phyloP scores from a whole-genome alignment of 768 basidiomycete genomes.

The Naganishia randhawae region DNA sequence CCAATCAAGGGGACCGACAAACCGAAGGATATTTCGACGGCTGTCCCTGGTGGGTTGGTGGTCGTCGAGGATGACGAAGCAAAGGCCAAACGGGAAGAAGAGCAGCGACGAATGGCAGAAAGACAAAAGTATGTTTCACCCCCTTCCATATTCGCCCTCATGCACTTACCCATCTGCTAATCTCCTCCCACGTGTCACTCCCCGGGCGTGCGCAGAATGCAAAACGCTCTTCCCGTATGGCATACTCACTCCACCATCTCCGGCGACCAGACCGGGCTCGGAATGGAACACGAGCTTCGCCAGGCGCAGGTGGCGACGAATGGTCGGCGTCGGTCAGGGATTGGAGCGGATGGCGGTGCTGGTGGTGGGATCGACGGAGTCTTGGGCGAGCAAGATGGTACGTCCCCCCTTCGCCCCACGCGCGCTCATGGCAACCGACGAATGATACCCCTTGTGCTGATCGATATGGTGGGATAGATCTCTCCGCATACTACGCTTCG shows the following conservation, averaged over 20 bases:
- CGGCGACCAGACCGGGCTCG: conserved; percentile 82
- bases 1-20: conserved; percentile 22
- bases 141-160: neutral
- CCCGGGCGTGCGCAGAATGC: conserved; percentile 56
- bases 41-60: neutral
- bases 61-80: conserved; percentile 11
- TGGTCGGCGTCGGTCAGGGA: neutral
- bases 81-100: conserved; percentile 15
- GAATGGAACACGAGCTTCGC: conserved; percentile 53
- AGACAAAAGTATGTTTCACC: conserved; percentile 15
- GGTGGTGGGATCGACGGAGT: neutral
- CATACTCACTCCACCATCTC: conserved; percentile 93
- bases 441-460: no score
- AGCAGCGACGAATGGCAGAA: conserved; percentile 3
- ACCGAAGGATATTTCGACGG: neutral
- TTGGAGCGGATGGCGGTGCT: neutral
- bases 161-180: neutral
- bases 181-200: neutral
- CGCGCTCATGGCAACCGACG: no score
- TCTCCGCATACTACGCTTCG: conserved; percentile 15
- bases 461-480: neutral
- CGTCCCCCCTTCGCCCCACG: no score
- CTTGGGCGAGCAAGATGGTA: conserved; percentile 3
- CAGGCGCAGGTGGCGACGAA: neutral
- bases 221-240: conserved; percentile 91